Evolutionary conservation across 805 yeast species (phyloP), one percentile per base, ranked within the genome.

Genomic region (Kodamaea fukazawae): DNA sequence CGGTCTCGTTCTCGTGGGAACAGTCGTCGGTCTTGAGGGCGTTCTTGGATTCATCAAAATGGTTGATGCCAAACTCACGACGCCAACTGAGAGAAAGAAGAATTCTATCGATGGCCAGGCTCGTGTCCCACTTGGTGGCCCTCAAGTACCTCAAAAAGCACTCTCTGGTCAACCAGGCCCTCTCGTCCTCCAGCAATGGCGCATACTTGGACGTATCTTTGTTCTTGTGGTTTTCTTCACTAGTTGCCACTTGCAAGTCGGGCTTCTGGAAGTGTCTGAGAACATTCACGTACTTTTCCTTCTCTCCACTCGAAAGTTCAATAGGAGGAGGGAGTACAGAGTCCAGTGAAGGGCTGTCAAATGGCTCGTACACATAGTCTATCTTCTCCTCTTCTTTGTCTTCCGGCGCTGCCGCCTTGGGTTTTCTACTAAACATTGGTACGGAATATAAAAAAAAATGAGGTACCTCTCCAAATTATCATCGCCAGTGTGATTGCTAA

Each of bases 141-240:
- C 97, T 76, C 40, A 91, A 67, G 59, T 93, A 93, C 58, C 99
- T 77, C 53, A 88, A 63, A 42, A 93, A 71, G 58, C 99, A 93
- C 60, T 93, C 99, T 52, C 84, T 76, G 2, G 97, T 86, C 41
- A 93, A 70, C 99, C 99, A 93, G 0, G 96, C 83, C 60, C 80
- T 84, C 61, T 93, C 99, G 32, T 67, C 58, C 4, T 47, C 55
- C 7, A 40, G 25, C 4, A 67, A 33, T 2, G 64, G 58, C 11
- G 26, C n/a, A 10, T 22, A 34, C 20, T 29, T 29, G 12, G 34
- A 25, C 9, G 15, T 7, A 5, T 32, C 30, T 17, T 38, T 38
- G 34, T 33, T 38, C 35, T 39, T 33, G 33, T 67, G 66, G 14
- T 66, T 61, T 15, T 73, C 71, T 52, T 81, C 86, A 15, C 63